Percentiles rank a stretch among this genome's conserved stretches.
phyloP scores from a whole-genome alignment of 1,284 basidiomycete genomes.

The Xerocomus amazonicus region DNA sequence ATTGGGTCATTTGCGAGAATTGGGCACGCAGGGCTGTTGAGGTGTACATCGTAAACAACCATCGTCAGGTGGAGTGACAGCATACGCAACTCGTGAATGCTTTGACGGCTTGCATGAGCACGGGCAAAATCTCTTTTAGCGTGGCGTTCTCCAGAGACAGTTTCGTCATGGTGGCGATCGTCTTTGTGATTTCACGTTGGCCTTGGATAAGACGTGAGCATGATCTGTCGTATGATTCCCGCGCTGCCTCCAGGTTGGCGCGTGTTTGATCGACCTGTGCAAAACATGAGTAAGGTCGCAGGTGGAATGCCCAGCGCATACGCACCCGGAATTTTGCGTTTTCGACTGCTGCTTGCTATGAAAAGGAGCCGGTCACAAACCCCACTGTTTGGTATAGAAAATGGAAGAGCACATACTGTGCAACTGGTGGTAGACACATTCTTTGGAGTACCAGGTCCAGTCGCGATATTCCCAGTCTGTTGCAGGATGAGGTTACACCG shows the following conservation, averaged over 20 bases:
- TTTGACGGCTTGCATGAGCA: conserved; percentile 19
- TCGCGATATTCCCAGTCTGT: conserved; percentile 15
- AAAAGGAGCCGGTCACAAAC: background rate
- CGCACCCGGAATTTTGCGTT: conserved; percentile 11
- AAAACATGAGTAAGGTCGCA: background rate
- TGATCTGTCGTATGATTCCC: conserved; percentile 16
- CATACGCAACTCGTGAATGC: conserved; percentile 15
- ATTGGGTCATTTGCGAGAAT: conserved; percentile 20
- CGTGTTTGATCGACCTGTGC: conserved; percentile 20
- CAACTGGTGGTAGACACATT: conserved; percentile 3
- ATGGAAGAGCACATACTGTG: background rate
- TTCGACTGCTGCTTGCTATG: conserved; percentile 13
- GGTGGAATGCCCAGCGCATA: background rate
- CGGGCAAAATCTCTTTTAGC: conserved; percentile 16
- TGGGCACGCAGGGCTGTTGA: conserved; percentile 15
- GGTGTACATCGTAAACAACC: background rate
- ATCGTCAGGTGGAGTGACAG: background rate
- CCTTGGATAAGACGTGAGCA: conserved; percentile 16
- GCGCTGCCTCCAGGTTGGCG: conserved; percentile 16
- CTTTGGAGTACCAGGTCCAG: conserved; percentile 19
- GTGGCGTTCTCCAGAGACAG: conserved; percentile 21
- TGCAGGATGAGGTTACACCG: conserved; percentile 21
- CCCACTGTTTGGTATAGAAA: background rate
- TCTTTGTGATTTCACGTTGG: conserved; percentile 20
- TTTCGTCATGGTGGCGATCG: conserved; percentile 17